Conservation (phyloP, 2,329 filamentous ascomycete genomes). For the Monosporascus sp. region DNA sequence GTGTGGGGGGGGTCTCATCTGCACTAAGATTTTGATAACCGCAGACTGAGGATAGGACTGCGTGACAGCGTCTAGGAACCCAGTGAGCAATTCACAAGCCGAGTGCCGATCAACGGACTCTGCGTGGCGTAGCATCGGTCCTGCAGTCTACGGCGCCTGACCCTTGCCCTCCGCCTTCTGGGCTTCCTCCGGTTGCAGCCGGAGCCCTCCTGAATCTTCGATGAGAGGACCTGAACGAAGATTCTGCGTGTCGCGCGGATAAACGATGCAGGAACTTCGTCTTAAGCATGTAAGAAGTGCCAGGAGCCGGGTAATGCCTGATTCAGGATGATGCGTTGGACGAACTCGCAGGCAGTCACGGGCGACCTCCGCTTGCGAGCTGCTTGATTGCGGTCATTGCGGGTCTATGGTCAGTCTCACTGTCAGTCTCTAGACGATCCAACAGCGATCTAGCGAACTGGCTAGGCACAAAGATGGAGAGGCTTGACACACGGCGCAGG, state of each 20-base stretch:
- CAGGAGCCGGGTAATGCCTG: slow-evolving; percentile 24
- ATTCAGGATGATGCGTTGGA: slow-evolving; percentile 25
- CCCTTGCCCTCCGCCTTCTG: background rate
- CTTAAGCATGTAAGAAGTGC: slow-evolving; percentile 26
- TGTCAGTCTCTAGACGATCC: slow-evolving; percentile 1
- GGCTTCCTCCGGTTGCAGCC: slow-evolving; percentile 7
- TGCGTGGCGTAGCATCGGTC: slow-evolving; percentile 14
- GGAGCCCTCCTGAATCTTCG: slow-evolving; percentile 24
- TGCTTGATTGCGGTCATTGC: slow-evolving; percentile 5
- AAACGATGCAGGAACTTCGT: slow-evolving; percentile 21
- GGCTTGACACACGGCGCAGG: no score
- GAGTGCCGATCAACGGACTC: slow-evolving; percentile 19
- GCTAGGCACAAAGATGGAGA: no score
- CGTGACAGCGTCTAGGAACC: slow-evolving; percentile 22
- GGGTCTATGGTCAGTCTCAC: background rate
- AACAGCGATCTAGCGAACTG: slow-evolving; percentile 7
- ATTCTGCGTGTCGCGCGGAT: slow-evolving; percentile 15
- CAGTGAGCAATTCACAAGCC: slow-evolving; percentile 22
- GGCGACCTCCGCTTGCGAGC: slow-evolving; percentile 24
- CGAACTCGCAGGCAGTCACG: slow-evolving; percentile 21
- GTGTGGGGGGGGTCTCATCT: slow-evolving; percentile 7
- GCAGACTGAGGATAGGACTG: slow-evolving; percentile 28
- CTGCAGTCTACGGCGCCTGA: no score
- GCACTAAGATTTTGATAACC: slow-evolving; percentile 24
- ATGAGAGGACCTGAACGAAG: slow-evolving; percentile 23